Base-by-base conservation (phyloP, 225 moss, liverwort and hornwort genomes). In the Takakia lepidozioides region DNA sequence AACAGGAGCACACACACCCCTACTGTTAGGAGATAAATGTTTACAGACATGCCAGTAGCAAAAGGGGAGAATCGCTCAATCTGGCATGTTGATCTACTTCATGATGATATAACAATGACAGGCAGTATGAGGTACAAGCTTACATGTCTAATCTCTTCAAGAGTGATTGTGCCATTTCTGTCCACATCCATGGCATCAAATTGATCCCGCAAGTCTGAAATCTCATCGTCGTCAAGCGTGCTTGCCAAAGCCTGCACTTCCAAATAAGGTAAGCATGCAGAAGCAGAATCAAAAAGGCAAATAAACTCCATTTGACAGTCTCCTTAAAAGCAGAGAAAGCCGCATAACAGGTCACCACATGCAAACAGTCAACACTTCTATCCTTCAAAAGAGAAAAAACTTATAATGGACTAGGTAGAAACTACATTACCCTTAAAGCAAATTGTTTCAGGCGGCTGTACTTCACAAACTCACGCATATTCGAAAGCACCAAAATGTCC, bases 391-490 rank as follows among this genome's bases (percentile, higher is more conserved):
- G 6, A 43, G 18, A 23, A 44, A 43, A 16, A 20, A 2, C 8
- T 2, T 28, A 17, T 17, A 3, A 10, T 9, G 9, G 24, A 18
- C 32, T 2, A 53, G 42, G 38, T 21, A 19, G 43, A 38, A 26
- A 20, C 4, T 44, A 10, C 13, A 25, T 44, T 69, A 87, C 86
- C 82, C 76, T 79, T 37, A 95, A 44, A 48, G 95, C 95, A 68
- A 95, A 61, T 59, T 90, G 95, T 78, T 95, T 90, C 13, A 95
- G 75, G 44, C 90, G 90, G 44, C 90, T 87, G 57, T 90, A 95
- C 49, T 95, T 95, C 49, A 90, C 95, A 57, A 95, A 95, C 61
- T 90, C 87, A 15, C 95, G 82, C 95, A 95, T 95, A 52, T 95
- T 95, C 2, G 90, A 90, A 45, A 95, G 90, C 14, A 95, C 90